phyloP scores from a whole-genome alignment of 768 basidiomycete genomes.

The Phylloporus arenicola region DNA sequence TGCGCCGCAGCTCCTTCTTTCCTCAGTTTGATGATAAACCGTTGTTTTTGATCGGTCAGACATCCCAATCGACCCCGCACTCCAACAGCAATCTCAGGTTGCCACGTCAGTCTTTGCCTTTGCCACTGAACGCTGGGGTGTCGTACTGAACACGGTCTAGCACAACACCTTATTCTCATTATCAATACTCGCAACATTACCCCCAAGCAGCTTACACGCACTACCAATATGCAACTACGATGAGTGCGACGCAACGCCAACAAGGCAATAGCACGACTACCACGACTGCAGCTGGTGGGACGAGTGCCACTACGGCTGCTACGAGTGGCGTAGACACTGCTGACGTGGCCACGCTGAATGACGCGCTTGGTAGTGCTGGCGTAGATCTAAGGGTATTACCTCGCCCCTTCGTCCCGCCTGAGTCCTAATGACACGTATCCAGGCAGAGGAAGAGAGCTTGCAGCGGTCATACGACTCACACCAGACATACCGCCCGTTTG shows the following conservation, averaged over 20 bases:
- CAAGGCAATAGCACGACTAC: conserved; percentile 15
- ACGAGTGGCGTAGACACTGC: conserved; percentile 49
- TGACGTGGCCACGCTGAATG: conserved; percentile 75
- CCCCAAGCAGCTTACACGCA: conserved; percentile 37
- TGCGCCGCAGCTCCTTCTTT: conserved; percentile 19
- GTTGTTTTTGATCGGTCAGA: conserved; percentile 31
- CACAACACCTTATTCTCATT: conserved; percentile 47
- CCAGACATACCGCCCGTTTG: conserved; percentile 57
- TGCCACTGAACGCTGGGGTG: not conserved
- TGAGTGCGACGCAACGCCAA: conserved; percentile 28
- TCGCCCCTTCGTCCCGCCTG: not conserved
- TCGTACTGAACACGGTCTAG: conserved; percentile 24
- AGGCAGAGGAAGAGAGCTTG: conserved; percentile 85
- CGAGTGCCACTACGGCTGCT: conserved; percentile 19
- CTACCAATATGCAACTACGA: conserved; percentile 36
- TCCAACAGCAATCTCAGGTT: conserved; percentile 53
- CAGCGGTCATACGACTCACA: conserved; percentile 62
- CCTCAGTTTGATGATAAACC: not conserved
- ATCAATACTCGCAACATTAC: conserved; percentile 36
- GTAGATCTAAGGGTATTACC: conserved; percentile 70
- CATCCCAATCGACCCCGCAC: conserved; percentile 63
- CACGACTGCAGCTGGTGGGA: conserved; percentile 11
- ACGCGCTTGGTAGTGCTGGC: conserved; percentile 81
- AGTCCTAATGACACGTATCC: conserved; percentile 1
- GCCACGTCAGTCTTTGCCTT: conserved; percentile 34